Percentiles rank a stretch among this genome's conserved stretches.
These are phyloP conservation scores for Microstroma glucosiphilum DNA, from an alignment of 1,284 basidiomycete genomes.

Conservation along the genomic window DNA sequence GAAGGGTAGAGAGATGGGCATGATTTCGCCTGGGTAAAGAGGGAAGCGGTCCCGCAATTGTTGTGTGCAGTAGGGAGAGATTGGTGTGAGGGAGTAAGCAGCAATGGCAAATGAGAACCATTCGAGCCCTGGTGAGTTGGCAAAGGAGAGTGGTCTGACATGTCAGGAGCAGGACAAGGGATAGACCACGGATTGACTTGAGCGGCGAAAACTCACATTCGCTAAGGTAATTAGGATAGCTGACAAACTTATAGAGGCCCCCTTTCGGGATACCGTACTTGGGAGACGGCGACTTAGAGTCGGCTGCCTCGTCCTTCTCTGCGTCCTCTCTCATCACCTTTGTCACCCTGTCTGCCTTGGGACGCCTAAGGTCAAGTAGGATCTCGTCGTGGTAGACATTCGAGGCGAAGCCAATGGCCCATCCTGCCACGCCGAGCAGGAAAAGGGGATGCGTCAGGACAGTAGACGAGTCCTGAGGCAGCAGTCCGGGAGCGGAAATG, in stretches of 20 bases:
- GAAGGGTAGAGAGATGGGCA: not conserved
- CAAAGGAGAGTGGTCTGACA: not conserved
- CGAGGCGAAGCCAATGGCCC: conserved; percentile 66
- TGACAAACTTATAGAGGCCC: conserved; percentile 68
- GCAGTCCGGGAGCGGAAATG: conserved; percentile 12
- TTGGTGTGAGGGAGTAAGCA: conserved; percentile 29
- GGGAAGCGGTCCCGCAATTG: too few species aligned
- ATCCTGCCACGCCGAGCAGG: conserved; percentile 62
- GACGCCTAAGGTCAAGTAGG: conserved; percentile 63
- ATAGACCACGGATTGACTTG: not conserved
- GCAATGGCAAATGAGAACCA: conserved; percentile 43
- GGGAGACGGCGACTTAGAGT: conserved; percentile 37
- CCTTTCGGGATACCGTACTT: conserved; percentile 79
- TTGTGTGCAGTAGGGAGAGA: conserved; percentile 20
- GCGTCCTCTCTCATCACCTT: conserved; percentile 4
- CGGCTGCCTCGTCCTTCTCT: conserved; percentile 7
- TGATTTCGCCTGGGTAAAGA: too few species aligned
- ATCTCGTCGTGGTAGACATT: conserved; percentile 85
- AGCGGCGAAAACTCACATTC: conserved; percentile 58
- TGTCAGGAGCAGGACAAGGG: not conserved
- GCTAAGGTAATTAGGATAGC: conserved; percentile 88
- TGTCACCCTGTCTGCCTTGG: conserved; percentile 7
- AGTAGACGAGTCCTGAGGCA: conserved; percentile 8
- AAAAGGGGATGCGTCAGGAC: conserved; percentile 53
- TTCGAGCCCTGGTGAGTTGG: conserved; percentile 38